phyloP scores from a whole-genome alignment of 179 eudicot genomes.

The Beta macrorhiza region DNA sequence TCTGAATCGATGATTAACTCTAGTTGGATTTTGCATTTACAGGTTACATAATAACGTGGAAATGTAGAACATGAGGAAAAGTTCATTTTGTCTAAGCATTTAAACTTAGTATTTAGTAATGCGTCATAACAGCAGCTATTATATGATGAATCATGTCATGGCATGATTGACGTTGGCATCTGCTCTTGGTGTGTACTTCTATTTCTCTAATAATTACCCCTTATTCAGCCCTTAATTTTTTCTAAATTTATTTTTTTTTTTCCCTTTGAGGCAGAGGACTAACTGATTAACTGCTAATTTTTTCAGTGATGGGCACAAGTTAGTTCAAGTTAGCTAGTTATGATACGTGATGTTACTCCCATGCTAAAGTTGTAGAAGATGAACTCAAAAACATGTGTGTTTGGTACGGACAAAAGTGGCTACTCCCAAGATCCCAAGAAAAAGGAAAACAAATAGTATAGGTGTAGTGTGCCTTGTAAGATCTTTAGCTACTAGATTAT shows the following conservation, averaged over 20 bases:
- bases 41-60: neutral
- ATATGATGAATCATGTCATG: neutral
- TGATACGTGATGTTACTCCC: neutral
- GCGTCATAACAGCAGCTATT: neutral
- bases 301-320: neutral
- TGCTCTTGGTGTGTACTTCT: neutral
- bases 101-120: neutral
- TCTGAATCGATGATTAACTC: neutral
- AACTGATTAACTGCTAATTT: neutral
- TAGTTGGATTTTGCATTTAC: neutral
- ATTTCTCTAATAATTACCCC: neutral
- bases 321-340: neutral
- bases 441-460: too few species aligned
- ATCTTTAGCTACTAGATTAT: too few species aligned
- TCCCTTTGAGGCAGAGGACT: neutral
- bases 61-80: neutral
- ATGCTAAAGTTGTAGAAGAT: neutral
- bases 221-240: neutral
- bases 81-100: neutral
- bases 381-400: neutral
- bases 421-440: too few species aligned
- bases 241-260: too few species aligned
- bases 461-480: too few species aligned
- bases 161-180: neutral
- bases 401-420: too few species aligned